Evolutionary conservation across 1,139 yeast species (phyloP), one percentile per base, ranked within the genome.

Genomic region (Ogataea hybrid): DNA sequence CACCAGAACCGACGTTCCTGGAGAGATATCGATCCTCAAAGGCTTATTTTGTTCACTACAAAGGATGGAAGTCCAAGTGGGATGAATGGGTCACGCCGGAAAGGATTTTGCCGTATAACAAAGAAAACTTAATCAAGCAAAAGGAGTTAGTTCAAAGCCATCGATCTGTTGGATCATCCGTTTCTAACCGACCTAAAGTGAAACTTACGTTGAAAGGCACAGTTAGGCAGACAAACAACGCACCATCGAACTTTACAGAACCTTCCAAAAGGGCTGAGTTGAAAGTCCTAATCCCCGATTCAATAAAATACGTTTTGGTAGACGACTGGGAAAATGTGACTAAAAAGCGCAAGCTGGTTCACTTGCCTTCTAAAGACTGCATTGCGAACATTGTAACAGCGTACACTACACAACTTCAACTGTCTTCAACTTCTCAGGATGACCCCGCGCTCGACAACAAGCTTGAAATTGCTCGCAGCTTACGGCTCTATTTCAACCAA

Each of bases 61-160:
- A 83, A 56, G 97, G 98, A 2, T 92, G 98, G 98, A 92, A 89
- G 57, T 66, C 82, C 16, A 82, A 90, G 49, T 90, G 97, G 97
- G 97, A 92, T 61, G 98, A 92, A 62, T 92, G 98, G 98, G 95
- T 92, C 1, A 75, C 79, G 1, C 64, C 66, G 8, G 82, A 78
- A 38, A 69, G 97, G 31, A 75, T 90, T 9, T 67, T 87, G 58
- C 83, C 79, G 50, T 71, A 73, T 58, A 85, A 75, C 39, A 84
- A 80, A 32, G 95, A 83, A 51, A 89, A 85, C 58, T 58, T 83
- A 42, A 68, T 73, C 45, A 66, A 79, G 40, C 88, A 84, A 59
- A 75, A 79, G 51, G 46, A 46, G 25, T 32, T 46, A 18, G 29
- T 36, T 15, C 45, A 41, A 20, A 32, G 30, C 34, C 41, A 42